A percentile compares a stretch with the other conserved stretches of the same genome.
Conservation (phyloP, 192 early-diverging fungal genomes). For the Kappamyces sp. region DNA sequence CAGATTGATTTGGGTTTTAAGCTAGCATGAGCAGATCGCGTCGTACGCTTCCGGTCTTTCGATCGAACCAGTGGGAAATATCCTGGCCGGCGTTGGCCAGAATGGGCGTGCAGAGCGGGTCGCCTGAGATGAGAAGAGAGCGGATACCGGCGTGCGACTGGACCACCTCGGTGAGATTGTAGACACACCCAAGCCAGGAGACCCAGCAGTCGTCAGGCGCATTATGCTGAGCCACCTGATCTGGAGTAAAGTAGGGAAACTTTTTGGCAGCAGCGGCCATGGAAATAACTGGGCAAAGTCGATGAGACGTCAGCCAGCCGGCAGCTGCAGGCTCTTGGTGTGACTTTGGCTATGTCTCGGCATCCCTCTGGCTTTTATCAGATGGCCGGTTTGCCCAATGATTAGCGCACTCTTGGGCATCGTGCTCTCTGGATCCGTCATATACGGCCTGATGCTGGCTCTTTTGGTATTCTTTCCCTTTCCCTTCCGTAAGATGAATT, state of each 20-base stretch:
- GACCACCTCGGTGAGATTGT: constrained; percentile 39
- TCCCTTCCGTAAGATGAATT: neutral
- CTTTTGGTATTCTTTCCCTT: constrained; percentile 9
- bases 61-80: constrained; percentile 59
- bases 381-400: no score
- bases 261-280: no score
- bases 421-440: no score
- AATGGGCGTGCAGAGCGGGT: constrained; percentile 43
- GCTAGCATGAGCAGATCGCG: constrained; percentile 21
- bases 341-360: no score
- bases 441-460: constrained; percentile 3
- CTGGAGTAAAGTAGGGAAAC: constrained; percentile 35
- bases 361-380: no score
- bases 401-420: no score
- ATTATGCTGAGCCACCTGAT: constrained; percentile 48
- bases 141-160: constrained; percentile 25
- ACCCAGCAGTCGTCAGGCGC: constrained; percentile 49
- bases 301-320: no score
- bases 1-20: constrained; percentile 43
- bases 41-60: constrained; percentile 39
- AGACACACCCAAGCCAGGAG: constrained; percentile 50
- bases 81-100: constrained; percentile 54
- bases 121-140: constrained; percentile 20
- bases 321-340: no score
- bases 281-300: no score